Percentiles rank a stretch among this genome's conserved stretches.
phyloP scores from a whole-genome alignment of 805 yeast genomes.

The Saturnispora serradocipensis region DNA sequence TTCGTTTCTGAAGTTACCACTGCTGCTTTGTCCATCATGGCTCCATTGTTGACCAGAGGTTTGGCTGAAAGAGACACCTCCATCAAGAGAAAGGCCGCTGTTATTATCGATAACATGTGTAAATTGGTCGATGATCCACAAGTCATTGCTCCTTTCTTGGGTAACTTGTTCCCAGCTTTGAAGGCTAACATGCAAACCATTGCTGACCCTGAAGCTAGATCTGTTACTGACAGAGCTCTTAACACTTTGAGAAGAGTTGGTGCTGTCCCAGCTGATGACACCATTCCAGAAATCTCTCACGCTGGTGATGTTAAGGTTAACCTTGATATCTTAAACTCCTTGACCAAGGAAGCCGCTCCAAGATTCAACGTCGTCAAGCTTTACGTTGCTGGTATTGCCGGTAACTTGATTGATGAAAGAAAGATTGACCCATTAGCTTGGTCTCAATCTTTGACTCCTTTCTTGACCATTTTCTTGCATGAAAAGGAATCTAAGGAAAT shows the following conservation, averaged over 20 bases:
- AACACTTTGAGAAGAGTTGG: constrained; percentile 98
- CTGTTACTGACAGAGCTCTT: constrained; percentile 93
- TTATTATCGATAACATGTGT: constrained; percentile 99
- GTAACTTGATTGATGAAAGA: constrained; percentile 98
- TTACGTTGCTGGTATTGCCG: constrained; percentile 94
- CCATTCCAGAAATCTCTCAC: constrained; percentile 93
- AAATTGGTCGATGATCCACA: constrained; percentile 99
- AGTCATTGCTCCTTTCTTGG: constrained; percentile 98
- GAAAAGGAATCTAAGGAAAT: constrained; percentile 83
- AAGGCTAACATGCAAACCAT: constrained; percentile 89
- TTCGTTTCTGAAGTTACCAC: constrained; percentile 99
- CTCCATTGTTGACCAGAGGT: constrained; percentile 98
- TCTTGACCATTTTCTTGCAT: constrained; percentile 92
- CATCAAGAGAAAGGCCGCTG: constrained; percentile 99
- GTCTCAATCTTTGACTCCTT: constrained; percentile 83
- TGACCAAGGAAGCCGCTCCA: constrained; percentile 57
- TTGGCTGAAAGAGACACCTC: constrained; percentile 99
- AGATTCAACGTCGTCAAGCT: constrained; percentile 73
- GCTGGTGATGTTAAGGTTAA: constrained; percentile 96
- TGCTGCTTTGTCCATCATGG: constrained; percentile 99
- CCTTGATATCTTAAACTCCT: constrained; percentile 66
- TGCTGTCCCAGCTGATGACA: constrained; percentile 84
- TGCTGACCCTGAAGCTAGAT: constrained; percentile 99
- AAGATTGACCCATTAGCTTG: constrained; percentile 85
- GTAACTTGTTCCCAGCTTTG: constrained; percentile 91